Evolutionary conservation across 306 rosid species (phyloP), one percentile per base, ranked within the genome.

Genomic region (Glycine tomentella): DNA sequence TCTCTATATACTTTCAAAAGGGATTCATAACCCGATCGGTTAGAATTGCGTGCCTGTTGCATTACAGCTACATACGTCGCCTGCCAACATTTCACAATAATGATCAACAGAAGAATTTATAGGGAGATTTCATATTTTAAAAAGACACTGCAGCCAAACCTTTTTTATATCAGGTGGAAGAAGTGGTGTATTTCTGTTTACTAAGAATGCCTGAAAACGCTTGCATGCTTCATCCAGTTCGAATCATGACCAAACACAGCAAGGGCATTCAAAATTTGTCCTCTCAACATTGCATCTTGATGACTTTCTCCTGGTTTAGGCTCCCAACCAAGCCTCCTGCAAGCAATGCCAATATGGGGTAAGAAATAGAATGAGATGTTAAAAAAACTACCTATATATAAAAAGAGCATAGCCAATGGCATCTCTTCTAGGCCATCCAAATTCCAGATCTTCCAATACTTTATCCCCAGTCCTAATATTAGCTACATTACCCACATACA

Each of bases 321-420:
- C 11, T 95, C 95, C 99, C 99, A 95, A 75, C 99, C 97, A 81
- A 95, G 97, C 89, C 78, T 91, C 91, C 99, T 95, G 85, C 63
- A 85, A 69, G n/a, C 64, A 62, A 84, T n/a, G n/a, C n/a, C n/a
- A n/a, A n/a, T n/a, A n/a, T n/a, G 20, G 36, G 50, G 50, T 31
- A 36, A 25, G 69, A 57, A 64, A 48, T n/a, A n/a, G n/a, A n/a
- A n/a, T 48, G 34, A 71, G 45, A 53, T 73, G 83, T 87, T 82
- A 86, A 51, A 88, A 59, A 69, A 4, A 10, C 20, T 8, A 15
- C 53, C n/a, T n/a, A n/a, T n/a, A n/a, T 7, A 44, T 5, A 44
- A 44, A 68, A 42, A 66, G 48, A 36, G 20, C 48, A 13, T 36
- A 14, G 69, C n/a, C n/a, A n/a, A n/a, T 11, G 45, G 2, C 86